phyloP scores from a whole-genome alignment of 2,329 filamentous ascomycete genomes.

The Aspergillus tamarii region DNA sequence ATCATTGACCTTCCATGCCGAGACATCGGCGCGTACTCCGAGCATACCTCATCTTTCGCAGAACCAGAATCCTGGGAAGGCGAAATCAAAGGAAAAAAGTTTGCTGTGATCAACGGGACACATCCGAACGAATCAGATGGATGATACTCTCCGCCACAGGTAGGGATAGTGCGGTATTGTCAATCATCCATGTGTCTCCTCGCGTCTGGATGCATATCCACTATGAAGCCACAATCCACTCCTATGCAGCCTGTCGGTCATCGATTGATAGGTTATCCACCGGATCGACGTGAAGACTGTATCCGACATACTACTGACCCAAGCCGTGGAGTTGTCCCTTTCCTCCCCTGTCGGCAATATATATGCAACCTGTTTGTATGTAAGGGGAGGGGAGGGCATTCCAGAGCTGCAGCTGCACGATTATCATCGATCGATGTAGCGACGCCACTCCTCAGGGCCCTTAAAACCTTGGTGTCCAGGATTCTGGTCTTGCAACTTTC shows the following conservation, averaged over 20 bases:
- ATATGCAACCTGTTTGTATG: background rate
- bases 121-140: conserved; percentile 1
- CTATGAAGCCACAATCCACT: background rate
- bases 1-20: background rate
- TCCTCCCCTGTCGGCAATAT: background rate
- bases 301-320: background rate
- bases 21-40: background rate
- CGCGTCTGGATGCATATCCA: conserved; percentile 2
- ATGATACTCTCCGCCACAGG: background rate
- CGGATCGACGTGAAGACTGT: background rate
- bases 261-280: background rate
- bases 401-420: conserved; percentile 7
- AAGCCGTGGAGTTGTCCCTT: conserved; percentile 1
- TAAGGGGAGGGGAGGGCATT: background rate
- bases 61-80: conserved; percentile 5
- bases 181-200: conserved; percentile 6
- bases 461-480: background rate
- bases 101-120: conserved; percentile 1
- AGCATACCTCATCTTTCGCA: background rate
- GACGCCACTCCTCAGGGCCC: background rate
- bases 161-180: conserved; percentile 6
- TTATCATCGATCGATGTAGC: conserved; percentile 1
- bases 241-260: background rate
- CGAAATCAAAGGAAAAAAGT: background rate
- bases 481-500: background rate